Evolutionary conservation across 306 rosid species (phyloP), one percentile per base, ranked within the genome.

Genomic region (Prosopis cineraria): DNA sequence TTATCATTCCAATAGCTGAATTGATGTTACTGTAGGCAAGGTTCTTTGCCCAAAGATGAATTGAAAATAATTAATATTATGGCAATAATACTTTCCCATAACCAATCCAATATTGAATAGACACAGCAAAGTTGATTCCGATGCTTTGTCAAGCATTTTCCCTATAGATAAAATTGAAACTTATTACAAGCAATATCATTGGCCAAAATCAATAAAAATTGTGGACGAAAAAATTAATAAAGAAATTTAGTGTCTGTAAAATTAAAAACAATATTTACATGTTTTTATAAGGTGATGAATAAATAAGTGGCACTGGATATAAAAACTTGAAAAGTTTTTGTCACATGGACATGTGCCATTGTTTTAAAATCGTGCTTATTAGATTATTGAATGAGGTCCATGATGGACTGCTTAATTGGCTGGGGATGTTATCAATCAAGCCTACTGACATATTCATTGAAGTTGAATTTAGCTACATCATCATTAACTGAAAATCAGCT

Each of bases 11-110:
- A 6, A 94, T 85, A 66, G 94, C 87, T 40, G 93, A 88, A 78
- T 85, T 93, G 76, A 94, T 88, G 88, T 90, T 91, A 56, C 79
- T 81, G 81, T 94, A 91, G 65, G 91, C 87, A 58, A 94, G 70
- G 72, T 79, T 94, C 80, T 81, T 91, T 36, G 96, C 98, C 83
- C 91, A 70, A 78, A 83, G 29, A 88, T 94, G 98, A 71, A 90
- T 31, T n/a, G 97, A 97, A 90, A 84, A 86, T 68, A 94, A 77
- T 72, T n/a, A n/a, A n/a, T n/a, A 91, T 75, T 73, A 89, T 81
- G 37, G 90, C 94, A 27, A 84, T 50, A 67, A 81, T 47, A 84
- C 96, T 94, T 85, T 97, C 94, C 90, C 96, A 87, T 67, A 90
- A 55, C 91, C 89, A 94, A 7, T 94, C 98, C 74, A 81, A 79